These are phyloP conservation scores for Capsicum chinense DNA, from an alignment of 257 asterid species.

Conservation along the genomic window DNA sequence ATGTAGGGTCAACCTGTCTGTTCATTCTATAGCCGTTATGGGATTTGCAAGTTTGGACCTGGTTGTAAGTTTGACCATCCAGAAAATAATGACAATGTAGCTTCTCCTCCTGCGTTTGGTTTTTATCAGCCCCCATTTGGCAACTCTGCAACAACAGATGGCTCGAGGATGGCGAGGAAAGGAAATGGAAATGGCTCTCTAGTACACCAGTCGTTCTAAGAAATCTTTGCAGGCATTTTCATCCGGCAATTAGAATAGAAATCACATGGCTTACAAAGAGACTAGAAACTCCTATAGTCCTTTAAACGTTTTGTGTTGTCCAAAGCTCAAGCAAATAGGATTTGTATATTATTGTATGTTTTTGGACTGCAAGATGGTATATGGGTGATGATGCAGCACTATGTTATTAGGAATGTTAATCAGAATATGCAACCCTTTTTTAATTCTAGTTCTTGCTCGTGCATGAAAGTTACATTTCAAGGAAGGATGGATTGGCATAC, in stretches of 20 bases:
- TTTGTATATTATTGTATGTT: background rate
- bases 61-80: conserved; percentile 90
- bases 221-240: conserved; percentile 19
- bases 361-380: background rate
- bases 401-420: background rate
- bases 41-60: conserved; percentile 93
- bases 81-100: conserved; percentile 39
- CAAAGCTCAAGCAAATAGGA: conserved; percentile 16
- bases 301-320: background rate
- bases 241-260: background rate
- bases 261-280: background rate
- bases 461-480: background rate
- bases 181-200: conserved; percentile 51
- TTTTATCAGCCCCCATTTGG: conserved; percentile 39
- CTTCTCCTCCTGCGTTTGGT: conserved; percentile 25
- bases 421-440: background rate
- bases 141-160: conserved; percentile 34
- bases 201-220: conserved; percentile 31
- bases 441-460: background rate
- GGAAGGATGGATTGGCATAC: background rate
- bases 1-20: conserved; percentile 83
- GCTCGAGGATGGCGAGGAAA: conserved; percentile 45
- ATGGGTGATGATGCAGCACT: background rate
- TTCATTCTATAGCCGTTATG: conserved; percentile 72
- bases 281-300: background rate